These are phyloP conservation scores for Beauveria brongniartii DNA, from an alignment of 2,329 filamentous ascomycete species.

Conservation along the genomic window DNA sequence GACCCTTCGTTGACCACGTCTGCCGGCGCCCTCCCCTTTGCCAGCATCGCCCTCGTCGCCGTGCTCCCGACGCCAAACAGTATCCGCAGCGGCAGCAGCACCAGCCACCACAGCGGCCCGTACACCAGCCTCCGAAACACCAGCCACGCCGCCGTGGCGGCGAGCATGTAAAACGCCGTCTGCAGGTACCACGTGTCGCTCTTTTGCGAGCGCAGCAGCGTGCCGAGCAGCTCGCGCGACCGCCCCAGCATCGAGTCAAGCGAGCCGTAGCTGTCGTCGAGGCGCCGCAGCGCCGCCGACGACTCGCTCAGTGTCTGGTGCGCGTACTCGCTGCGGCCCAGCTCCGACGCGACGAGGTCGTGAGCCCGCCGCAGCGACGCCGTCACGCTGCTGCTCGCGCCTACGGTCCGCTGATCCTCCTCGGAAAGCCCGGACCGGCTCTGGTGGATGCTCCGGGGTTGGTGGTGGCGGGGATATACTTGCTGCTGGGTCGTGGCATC, in stretches of 20 bases:
- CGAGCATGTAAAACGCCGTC: constrained; percentile 75
- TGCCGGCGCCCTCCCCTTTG: constrained; percentile 19
- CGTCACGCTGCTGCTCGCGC: constrained; percentile 77
- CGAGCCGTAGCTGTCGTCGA: constrained; percentile 73
- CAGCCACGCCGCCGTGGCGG: constrained; percentile 74
- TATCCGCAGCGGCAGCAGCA: constrained; percentile 73
- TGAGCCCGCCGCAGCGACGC: constrained; percentile 77
- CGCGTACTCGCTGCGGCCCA: constrained; percentile 80
- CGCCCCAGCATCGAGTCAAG: constrained; percentile 70
- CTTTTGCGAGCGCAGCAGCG: constrained; percentile 80
- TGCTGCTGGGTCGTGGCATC: constrained; percentile 11
- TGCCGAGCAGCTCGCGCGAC: constrained; percentile 67
- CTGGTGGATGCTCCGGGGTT: constrained; percentile 23
- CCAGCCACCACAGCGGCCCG: constrained; percentile 81
- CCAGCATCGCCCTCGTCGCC: constrained; percentile 44
- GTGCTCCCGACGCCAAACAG: constrained; percentile 51
- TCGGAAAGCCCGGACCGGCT: constrained; percentile 38
- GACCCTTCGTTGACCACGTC: constrained; percentile 16
- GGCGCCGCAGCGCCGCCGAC: constrained; percentile 69
- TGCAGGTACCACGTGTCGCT: constrained; percentile 97
- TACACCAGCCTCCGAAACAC: constrained; percentile 78
- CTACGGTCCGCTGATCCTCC: constrained; percentile 64
- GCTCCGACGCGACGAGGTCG: constrained; percentile 74
- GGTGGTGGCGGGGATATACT: background rate
- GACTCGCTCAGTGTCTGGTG: constrained; percentile 81